Base-by-base conservation (phyloP, 768 basidiomycete genomes). In the Russula abietina region DNA sequence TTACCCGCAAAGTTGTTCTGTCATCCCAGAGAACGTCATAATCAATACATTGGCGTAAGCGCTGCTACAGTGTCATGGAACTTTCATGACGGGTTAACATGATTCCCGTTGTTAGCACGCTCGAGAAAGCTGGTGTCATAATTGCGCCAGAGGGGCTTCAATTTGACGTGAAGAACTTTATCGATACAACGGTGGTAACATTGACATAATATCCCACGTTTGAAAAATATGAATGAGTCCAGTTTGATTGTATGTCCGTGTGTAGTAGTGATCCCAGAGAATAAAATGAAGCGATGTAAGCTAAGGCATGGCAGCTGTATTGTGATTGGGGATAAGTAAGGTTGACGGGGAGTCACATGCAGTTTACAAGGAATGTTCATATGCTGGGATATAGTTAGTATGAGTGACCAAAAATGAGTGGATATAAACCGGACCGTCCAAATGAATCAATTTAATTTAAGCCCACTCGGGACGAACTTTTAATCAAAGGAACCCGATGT, bases 51-150 rank as follows among this genome's bases (percentile, higher is more conserved):
- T 95, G 9, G 76, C 76, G 91, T 90, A 71, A 70, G 83, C 70
- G 0, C 7, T 46, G 16, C 38, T 17, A 14, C 16, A 26, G 9
- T 1, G 19, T n/a, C 12, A 16, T 30, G 49, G 22, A 52, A 57
- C 55, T 17, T 16, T 14, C 12, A 2, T 19, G 60, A 48, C 22
- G 49, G 14, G 52, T 51, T 59, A 1, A 62, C 57, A 53, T n/a
- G 38, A 22, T 49, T 16, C 58, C 46, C 43, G 55, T 30, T 30
- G 53, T 65, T 59, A 93, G 91, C 55, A 79, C 87, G 22, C 80
- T 95, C 24, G 81, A 85, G 69, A 83, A 86, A 69, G 91, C 92
- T 5, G 88, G 90, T 7, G 89, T 88, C 11, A 81, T 93, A 52
- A 81, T 80, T 66, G 72, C 73, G 12, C 80, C 83, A 12, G 79